A percentile compares a stretch with the other conserved stretches of the same genome.
Evolutionary conservation across 371 early-diverging fungal species (phyloP).

Genomic region (Mortierella sp.): DNA sequence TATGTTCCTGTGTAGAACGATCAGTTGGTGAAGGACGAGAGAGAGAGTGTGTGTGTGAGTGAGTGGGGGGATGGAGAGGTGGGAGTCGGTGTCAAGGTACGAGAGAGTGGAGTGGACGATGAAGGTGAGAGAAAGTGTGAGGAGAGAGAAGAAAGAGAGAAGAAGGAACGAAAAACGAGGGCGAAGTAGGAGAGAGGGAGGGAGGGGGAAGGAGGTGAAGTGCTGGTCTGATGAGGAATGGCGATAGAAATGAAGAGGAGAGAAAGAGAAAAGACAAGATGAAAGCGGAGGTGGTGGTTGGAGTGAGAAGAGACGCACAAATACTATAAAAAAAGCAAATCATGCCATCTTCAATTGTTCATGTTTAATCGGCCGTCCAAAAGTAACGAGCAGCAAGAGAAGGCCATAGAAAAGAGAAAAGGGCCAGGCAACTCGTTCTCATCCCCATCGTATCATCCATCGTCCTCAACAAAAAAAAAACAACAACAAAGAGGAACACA

Average conservation of each 20-base stretch:
- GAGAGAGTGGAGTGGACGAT: not conserved
- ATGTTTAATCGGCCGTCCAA: not conserved
- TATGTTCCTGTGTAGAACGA: not conserved
- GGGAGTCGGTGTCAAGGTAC: not conserved
- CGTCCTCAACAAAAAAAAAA: not conserved
- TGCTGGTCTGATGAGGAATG: not conserved
- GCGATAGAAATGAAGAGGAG: not conserved
- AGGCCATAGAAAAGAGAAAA: not conserved
- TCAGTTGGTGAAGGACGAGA: not conserved
- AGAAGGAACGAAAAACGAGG: not conserved
- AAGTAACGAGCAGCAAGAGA: not conserved
- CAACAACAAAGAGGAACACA: too few species aligned
- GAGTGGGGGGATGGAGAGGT: not conserved
- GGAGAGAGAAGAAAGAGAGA: not conserved
- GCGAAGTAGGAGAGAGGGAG: not conserved
- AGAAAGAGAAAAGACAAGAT: constrained; percentile 9
- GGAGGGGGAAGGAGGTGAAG: not conserved
- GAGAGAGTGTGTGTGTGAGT: not conserved
- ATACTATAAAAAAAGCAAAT: not conserved
- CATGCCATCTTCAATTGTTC: too few species aligned
- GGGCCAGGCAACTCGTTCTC: not conserved
- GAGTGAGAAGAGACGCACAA: not conserved
- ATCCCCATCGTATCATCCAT: not conserved
- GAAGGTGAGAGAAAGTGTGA: not conserved
- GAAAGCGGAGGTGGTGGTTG: not conserved